Evolutionary conservation across 768 basidiomycete species (phyloP), one percentile per base, ranked within the genome.

Genomic region (Chiua virens): DNA sequence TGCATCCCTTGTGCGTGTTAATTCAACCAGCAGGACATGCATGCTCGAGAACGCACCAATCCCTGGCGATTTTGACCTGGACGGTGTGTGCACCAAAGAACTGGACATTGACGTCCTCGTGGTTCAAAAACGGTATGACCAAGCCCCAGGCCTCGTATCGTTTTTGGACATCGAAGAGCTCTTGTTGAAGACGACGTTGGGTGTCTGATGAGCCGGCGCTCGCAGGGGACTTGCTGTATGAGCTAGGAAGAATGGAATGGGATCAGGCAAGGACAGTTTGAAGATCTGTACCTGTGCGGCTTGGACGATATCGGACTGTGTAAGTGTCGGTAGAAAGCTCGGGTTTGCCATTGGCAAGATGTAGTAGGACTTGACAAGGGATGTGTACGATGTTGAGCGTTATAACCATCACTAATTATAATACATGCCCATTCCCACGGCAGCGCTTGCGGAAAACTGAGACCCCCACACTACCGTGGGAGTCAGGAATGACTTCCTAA

Each of bases 11-110:
- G 49, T 28, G 41, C 47, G 28, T 14, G 54, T 64, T 14, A 41
- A 58, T 32, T 34, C 35, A 40, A 44, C 17, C 8, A 22, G 6
- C 25, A 5, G 7, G 25, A 35, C 10, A 36, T 34, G 46, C 20
- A 34, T 13, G 47, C 21, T 34, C 5, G 42, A 44, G 28, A 5
- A 67, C 80, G 56, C 65, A 94, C 93, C 93, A 96, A 67, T 96
- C 94, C 56, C 94, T 75, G 14, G 88, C 84, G 56, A 96, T 92
- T 79, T 98, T 98, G 54, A 95, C 89, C 64, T 95, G 92, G 3
- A 87, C 82, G 0, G 92, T 97, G 60, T 97, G 94, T 5, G 94
- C 93, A 3, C 93, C 92, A 62, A 92, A 96, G 77, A 96, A 98
- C 66, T 94, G 89, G 10, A 96, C 90, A 61, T 92, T 92, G 46